Evolutionary conservation across 768 basidiomycete genomes (phyloP), one percentile per base, ranked within the genome.

Genomic region (Suillus bovinus): DNA sequence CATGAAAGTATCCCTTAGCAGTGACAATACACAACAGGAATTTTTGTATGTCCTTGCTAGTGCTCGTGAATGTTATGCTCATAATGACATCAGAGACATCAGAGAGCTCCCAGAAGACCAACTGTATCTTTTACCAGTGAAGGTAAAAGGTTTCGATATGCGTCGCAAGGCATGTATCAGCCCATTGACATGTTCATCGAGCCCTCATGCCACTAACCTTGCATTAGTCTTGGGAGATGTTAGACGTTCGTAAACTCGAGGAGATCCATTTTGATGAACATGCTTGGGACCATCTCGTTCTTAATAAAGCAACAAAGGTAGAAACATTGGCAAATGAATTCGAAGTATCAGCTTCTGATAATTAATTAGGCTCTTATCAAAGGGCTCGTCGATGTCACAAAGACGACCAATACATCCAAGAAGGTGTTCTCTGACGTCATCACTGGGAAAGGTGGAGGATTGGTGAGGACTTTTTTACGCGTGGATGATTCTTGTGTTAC

Each of bases 131-230:
- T 77, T 86, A 1, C 78, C 86, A 0, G 81, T 84, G 0, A 76
- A 84, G 41, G 81, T 88, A 3, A 84, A 84, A 63, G 87, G 86
- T 0, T 90, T 89, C 71, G 86, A 86, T 71, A 72, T 89, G 52
- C 65, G 72, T 7, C 85, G 85, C 62, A 88, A 88, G 70, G 59
- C 50, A 13, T n/a, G 29, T 53, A 33, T 34, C 39, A 17, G 9
- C n/a, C 20, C 5, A 39, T 42, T 20, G 2, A 44, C 20, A 17
- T 36, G 24, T 31, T 0, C 17, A 36, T 62, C 7, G 10, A 42
- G 6, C 22, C 14, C 22, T 61, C 20, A n/a, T 49, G 44, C 46
- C 14, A 62, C 20, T 10, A 33, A 13, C 2, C 17, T 42, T 38
- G 27, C 39, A n/a, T 52, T 4, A 63, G 62, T 61, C 88, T 86